Percentiles rank a stretch among this genome's conserved stretches.
phyloP scores from a whole-genome alignment of 2,329 filamentous ascomycete genomes.

The Penicillium sp. region DNA sequence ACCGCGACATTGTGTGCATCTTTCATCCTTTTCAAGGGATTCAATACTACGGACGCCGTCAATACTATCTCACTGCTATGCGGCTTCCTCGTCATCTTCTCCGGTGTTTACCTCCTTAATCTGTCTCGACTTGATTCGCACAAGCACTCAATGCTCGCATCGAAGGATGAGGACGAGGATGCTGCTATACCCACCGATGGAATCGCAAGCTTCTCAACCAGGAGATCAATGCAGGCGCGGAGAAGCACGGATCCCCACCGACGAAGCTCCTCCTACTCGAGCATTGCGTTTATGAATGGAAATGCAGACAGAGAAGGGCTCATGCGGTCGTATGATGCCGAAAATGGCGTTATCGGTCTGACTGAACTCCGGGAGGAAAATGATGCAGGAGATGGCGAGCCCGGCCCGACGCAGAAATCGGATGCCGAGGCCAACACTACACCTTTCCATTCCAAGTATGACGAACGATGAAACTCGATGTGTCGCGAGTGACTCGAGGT shows the following conservation, averaged over 20 bases:
- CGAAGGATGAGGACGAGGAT: constrained; percentile 59
- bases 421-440: constrained; percentile 24
- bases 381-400: constrained; percentile 64
- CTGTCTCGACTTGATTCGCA: constrained; percentile 90
- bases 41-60: constrained; percentile 88
- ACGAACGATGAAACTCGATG: constrained; percentile 22
- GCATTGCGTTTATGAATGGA: constrained; percentile 54
- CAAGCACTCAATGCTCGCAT: constrained; percentile 63
- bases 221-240: constrained; percentile 87
- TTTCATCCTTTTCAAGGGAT: constrained; percentile 92
- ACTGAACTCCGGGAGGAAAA: constrained; percentile 75
- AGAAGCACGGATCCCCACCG: constrained; percentile 61
- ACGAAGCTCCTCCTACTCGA: constrained; percentile 61
- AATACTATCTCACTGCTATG: constrained; percentile 90
- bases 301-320: constrained; percentile 70
- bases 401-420: constrained; percentile 32
- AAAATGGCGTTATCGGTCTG: constrained; percentile 72
- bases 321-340: constrained; percentile 85
- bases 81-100: constrained; percentile 92
- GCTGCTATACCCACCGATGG: constrained; percentile 86
- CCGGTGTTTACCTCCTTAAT: constrained; percentile 91
- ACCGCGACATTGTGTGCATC: constrained; percentile 91
- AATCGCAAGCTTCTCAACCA: constrained; percentile 81
- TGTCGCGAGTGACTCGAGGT: constrained; percentile 8
- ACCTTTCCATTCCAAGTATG: constrained; percentile 27